Conservation (phyloP, 257 asterid genomes). For the Solanum clarkiae region DNA sequence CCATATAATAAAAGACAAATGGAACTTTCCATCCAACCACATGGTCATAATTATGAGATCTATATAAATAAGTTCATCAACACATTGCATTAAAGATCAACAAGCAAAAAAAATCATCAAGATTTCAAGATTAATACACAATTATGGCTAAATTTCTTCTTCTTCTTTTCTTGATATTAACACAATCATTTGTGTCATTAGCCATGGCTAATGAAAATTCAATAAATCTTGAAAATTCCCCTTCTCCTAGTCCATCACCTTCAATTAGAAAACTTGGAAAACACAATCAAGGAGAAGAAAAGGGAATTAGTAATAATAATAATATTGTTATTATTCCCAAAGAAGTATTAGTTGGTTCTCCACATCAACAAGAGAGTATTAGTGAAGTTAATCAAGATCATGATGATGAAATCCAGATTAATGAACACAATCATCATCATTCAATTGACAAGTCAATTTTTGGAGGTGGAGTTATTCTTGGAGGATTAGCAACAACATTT, state of each 20-base stretch:
- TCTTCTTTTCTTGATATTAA: slow-evolving; percentile 3
- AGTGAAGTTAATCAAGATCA: neutral
- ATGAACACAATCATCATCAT: neutral
- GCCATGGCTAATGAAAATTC: slow-evolving; percentile 1
- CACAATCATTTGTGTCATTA: neutral
- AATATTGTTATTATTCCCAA: neutral
- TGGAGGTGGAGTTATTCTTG: slow-evolving; percentile 25
- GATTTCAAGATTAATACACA: neutral
- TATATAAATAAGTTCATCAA: neutral
- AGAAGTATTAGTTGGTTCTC: neutral
- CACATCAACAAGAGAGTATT: neutral
- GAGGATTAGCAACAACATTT: slow-evolving; percentile 26
- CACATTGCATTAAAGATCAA: neutral
- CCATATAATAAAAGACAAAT: neutral
- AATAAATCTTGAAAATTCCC: neutral
- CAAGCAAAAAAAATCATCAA: neutral
- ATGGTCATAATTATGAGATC: neutral
- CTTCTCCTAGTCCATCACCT: neutral
- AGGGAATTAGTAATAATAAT: neutral
- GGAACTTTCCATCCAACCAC: slow-evolving; percentile 17
- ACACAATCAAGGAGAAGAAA: neutral
- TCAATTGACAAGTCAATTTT: slow-evolving; percentile 15
- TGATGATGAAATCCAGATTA: neutral
- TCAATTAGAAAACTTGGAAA: slow-evolving; percentile 7
- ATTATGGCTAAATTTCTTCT: slow-evolving; percentile 4